These are phyloP conservation scores for Aureobasidium sp. DNA, from an alignment of 2,329 filamentous ascomycete species.

Conservation along the genomic window DNA sequence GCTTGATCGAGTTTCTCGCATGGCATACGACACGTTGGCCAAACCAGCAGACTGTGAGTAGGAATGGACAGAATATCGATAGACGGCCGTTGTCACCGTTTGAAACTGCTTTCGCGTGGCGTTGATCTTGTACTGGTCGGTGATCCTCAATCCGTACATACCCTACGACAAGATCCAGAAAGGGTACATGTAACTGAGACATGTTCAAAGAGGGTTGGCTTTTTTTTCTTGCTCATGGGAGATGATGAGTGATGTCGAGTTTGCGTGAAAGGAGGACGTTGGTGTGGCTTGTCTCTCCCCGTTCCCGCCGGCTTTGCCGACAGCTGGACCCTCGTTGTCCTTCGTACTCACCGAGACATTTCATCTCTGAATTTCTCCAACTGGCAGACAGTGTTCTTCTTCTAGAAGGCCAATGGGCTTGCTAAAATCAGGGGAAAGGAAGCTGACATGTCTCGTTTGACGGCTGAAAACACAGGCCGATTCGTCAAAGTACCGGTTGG, in stretches of 20 bases:
- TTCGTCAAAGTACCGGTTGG: neutral
- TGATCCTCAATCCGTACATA: neutral
- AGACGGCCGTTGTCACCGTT: slow-evolving; percentile 10
- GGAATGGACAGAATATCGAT: slow-evolving; percentile 5
- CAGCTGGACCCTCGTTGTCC: neutral
- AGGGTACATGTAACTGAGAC: neutral
- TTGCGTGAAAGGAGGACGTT: neutral
- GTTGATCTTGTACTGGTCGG: neutral
- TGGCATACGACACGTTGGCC: neutral
- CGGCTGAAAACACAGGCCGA: neutral
- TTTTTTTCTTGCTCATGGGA: neutral
- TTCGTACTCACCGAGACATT: neutral
- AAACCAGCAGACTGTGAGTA: neutral
- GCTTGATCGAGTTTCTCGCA: too few relatives aligned
- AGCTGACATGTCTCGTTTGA: neutral
- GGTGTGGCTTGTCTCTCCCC: neutral
- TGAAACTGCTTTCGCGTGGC: neutral
- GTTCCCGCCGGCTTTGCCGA: neutral
- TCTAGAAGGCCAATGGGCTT: neutral
- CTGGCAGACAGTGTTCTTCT: neutral
- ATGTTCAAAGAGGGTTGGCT: slow-evolving; percentile 7
- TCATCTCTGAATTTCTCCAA: neutral
- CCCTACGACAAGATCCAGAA: neutral
- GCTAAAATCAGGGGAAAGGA: neutral
- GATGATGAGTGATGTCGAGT: slow-evolving; percentile 2